Percentiles rank a stretch among this genome's conserved stretches.
Conservation (phyloP, 768 basidiomycete genomes). For the Gyrodon lividus region DNA sequence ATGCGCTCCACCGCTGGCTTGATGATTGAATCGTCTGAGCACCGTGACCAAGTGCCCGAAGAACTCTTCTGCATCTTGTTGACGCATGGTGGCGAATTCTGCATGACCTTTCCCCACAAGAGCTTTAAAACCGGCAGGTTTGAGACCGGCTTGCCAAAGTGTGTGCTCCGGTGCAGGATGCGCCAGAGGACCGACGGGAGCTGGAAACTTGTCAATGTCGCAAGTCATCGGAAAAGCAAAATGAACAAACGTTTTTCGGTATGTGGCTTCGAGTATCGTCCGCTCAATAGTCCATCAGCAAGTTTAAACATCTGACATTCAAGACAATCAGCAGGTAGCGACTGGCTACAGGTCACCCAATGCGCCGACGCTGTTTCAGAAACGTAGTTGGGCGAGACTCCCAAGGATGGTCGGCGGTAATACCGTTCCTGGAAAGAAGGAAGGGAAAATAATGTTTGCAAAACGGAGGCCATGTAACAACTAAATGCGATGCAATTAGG, state of each 20-base stretch:
- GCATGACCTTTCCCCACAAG: conserved; percentile 90
- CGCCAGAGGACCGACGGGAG: conserved; percentile 33
- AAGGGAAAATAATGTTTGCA: conserved; percentile 85
- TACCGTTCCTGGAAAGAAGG: conserved; percentile 77
- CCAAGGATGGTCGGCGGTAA: conserved; percentile 28
- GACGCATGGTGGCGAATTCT: conserved; percentile 94
- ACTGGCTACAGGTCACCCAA: conserved; percentile 56
- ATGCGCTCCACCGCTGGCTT: conserved; percentile 38
- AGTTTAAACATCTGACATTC: conserved; percentile 95
- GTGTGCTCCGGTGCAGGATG: conserved; percentile 26
- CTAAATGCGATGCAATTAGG: conserved; percentile 37
- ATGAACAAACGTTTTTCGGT: conserved; percentile 25
- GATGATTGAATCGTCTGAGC: conserved; percentile 64
- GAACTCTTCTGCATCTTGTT: conserved; percentile 98
- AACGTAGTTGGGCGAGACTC: conserved; percentile 8
- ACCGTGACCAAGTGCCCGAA: conserved; percentile 75
- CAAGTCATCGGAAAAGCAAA: conserved; percentile 10
- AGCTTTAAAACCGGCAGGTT: conserved; percentile 81
- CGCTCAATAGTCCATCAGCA: conserved; percentile 89
- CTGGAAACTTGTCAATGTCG: conserved; percentile 14
- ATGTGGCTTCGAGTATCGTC: conserved; percentile 78
- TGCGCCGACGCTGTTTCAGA: conserved; percentile 46
- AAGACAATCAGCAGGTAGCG: conserved; percentile 80
- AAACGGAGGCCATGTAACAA: conserved; percentile 95
- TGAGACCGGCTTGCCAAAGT: conserved; percentile 70